Conservation (phyloP, 73 alveolate species). For the Effrenium voratum region DNA sequence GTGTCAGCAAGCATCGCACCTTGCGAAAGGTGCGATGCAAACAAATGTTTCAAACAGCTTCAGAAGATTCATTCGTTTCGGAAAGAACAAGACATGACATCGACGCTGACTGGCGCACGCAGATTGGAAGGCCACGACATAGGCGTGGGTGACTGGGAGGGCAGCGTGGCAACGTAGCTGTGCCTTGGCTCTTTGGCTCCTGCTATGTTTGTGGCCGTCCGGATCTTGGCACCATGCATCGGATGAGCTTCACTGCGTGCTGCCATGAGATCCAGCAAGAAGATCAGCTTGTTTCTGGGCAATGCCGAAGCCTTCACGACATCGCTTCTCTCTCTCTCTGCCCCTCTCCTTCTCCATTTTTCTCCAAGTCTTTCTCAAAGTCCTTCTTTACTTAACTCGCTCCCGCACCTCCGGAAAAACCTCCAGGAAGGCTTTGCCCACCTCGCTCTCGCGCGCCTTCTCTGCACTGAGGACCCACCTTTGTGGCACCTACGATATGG, state of each 20-base stretch:
- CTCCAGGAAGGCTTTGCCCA: conserved; percentile 27
- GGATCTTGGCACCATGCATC: not conserved
- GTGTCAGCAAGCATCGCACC: conserved; percentile 63
- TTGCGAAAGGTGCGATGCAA: too few relatives aligned
- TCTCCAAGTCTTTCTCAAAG: too few relatives aligned
- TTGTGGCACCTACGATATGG: conserved; percentile 25
- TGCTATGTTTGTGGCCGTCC: not conserved
- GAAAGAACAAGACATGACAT: too few relatives aligned
- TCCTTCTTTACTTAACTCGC: too few relatives aligned
- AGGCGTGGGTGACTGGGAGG: conserved; percentile 15
- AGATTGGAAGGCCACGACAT: conserved; percentile 30
- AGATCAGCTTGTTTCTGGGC: not conserved
- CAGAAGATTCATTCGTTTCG: too few relatives aligned
- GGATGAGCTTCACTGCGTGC: conserved; percentile 1
- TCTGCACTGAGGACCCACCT: conserved; percentile 42
- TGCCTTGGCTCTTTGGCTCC: not conserved
- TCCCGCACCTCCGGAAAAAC: conserved; percentile 16
- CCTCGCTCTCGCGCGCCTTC: not conserved
- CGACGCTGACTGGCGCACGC: too few relatives aligned
- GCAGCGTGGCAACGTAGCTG: not conserved
- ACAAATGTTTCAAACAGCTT: too few relatives aligned
- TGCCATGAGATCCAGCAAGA: conserved; percentile 23
- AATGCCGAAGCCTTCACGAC: not conserved
- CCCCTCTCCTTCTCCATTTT: not conserved
- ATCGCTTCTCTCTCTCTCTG: not conserved